phyloP scores from a whole-genome alignment of 768 basidiomycete species.

The Hypholoma fasciculare region DNA sequence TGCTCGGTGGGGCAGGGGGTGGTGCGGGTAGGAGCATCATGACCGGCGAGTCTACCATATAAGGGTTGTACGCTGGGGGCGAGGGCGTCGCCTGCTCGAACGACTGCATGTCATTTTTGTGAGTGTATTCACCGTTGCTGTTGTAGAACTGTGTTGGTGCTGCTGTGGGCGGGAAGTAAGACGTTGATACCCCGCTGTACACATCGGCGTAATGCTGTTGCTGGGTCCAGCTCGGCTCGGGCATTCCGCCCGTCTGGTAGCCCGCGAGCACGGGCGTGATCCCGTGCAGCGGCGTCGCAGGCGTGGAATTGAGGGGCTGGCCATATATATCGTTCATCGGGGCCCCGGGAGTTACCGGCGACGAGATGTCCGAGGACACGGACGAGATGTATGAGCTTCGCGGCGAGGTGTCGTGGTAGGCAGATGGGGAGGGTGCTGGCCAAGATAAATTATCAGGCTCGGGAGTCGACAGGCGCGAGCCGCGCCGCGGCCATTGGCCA shows the following conservation, averaged over 20 bases:
- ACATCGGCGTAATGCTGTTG: conserved; percentile 4
- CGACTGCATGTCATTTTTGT: not conserved
- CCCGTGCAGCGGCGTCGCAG: conserved; percentile 11
- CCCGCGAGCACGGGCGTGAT: conserved; percentile 4
- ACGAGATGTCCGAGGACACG: conserved; percentile 14
- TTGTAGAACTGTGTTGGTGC: not conserved
- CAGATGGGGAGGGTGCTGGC: conserved; percentile 9
- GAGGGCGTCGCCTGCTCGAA: not conserved
- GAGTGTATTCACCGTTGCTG: conserved; percentile 5
- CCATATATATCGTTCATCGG: conserved; percentile 15
- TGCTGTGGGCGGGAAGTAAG: conserved; percentile 11
- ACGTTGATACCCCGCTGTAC: conserved; percentile 6
- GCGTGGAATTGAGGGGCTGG: conserved; percentile 5
- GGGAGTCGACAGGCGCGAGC: conserved; percentile 37
- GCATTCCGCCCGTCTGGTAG: conserved; percentile 11
- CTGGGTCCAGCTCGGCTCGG: conserved; percentile 11
- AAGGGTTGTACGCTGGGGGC: not conserved
- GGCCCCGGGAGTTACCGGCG: conserved; percentile 17
- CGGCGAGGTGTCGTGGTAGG: conserved; percentile 11
- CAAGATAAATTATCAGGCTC: conserved; percentile 27
- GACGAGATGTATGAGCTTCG: conserved; percentile 15
- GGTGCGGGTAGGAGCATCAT: not conserved
- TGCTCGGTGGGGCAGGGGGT: not conserved
- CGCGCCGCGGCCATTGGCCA: conserved; percentile 26
- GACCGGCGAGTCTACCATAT: not conserved